Evolutionary conservation across 2,329 filamentous ascomycete species (phyloP).

Genomic region (Bipolaris zeicola): DNA sequence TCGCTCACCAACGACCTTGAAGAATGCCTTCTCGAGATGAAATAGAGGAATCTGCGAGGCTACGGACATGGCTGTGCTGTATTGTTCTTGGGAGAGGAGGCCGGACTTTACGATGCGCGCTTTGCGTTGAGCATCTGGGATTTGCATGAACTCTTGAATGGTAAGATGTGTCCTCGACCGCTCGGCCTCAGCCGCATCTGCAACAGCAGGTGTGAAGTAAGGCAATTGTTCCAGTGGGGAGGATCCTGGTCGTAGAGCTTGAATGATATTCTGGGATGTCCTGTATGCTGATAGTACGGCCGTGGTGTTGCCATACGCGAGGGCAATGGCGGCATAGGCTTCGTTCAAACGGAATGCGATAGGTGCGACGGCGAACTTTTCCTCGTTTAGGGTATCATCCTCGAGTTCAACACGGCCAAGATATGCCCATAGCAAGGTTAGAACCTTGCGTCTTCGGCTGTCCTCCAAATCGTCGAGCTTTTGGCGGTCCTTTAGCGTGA

Average conservation of each 20-base stretch:
- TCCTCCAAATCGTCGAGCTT: constrained; percentile 81
- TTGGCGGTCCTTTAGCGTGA: constrained; percentile 75
- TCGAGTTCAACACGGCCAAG: constrained; percentile 85
- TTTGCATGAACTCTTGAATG: constrained; percentile 86
- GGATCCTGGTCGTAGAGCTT: constrained; percentile 81
- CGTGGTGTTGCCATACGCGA: constrained; percentile 82
- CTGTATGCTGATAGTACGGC: constrained; percentile 84
- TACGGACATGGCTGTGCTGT: constrained; percentile 74
- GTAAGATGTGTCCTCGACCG: constrained; percentile 67
- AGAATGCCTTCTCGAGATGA: constrained; percentile 89
- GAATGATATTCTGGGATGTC: constrained; percentile 83
- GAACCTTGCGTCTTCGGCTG: constrained; percentile 78
- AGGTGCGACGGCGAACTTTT: constrained; percentile 89
- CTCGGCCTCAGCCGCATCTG: constrained; percentile 72
- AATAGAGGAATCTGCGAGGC: constrained; percentile 84
- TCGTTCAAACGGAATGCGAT: constrained; percentile 85
- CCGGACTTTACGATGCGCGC: constrained; percentile 71
- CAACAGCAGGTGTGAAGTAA: constrained; percentile 71
- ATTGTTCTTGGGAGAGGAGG: constrained; percentile 76
- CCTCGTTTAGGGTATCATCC: constrained; percentile 74
- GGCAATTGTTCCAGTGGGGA: constrained; percentile 93
- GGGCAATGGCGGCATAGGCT: constrained; percentile 82
- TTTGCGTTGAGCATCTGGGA: constrained; percentile 75
- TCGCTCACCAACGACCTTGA: constrained; percentile 96
- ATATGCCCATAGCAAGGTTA: constrained; percentile 94